Percentiles rank a stretch among this genome's conserved stretches.
Evolutionary conservation across 1,139 yeast genomes (phyloP).

Genomic region (Torulaspora pretoriensis): DNA sequence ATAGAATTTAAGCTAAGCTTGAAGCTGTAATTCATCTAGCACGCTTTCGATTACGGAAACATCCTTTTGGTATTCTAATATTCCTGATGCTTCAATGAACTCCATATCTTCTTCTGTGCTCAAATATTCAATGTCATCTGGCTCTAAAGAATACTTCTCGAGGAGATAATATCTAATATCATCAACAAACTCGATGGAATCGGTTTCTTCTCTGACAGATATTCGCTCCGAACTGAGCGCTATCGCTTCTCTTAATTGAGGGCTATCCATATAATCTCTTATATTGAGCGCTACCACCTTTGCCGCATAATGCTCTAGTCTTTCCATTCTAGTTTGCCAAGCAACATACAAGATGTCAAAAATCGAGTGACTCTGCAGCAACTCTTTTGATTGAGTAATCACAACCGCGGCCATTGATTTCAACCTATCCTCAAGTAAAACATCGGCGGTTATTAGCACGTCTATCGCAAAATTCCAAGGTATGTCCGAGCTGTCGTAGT

Average conservation of each 20-base stretch:
- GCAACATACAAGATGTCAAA: conserved; percentile 59
- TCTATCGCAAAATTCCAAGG: conserved; percentile 52
- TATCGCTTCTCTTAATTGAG: conserved; percentile 41
- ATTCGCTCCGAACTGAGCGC: conserved; percentile 55
- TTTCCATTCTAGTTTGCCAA: conserved; percentile 63
- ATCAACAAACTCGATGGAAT: conserved; percentile 73
- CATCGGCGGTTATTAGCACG: conserved; percentile 57
- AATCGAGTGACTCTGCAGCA: conserved; percentile 38
- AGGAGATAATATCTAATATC: conserved; percentile 64
- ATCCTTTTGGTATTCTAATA: conserved; percentile 24
- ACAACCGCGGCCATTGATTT: conserved; percentile 63
- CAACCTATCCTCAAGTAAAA: conserved; percentile 55
- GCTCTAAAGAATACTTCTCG: conserved; percentile 37
- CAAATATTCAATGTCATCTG: conserved; percentile 30
- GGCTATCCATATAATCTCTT: conserved; percentile 38
- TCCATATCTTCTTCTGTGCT: conserved; percentile 18
- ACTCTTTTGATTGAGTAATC: conserved; percentile 42
- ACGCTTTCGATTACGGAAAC: conserved; percentile 16
- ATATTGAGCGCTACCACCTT: conserved; percentile 53
- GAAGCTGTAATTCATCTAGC: conserved; percentile 17
- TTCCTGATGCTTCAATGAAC: conserved; percentile 16
- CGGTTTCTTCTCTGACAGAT: conserved; percentile 60
- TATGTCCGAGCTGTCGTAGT: conserved; percentile 56
- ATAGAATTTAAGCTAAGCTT: conserved; percentile 11
- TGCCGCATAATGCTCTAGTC: conserved; percentile 63